These are phyloP conservation scores for Vachellia collinsii DNA, from an alignment of 306 rosid species.

Conservation along the genomic window DNA sequence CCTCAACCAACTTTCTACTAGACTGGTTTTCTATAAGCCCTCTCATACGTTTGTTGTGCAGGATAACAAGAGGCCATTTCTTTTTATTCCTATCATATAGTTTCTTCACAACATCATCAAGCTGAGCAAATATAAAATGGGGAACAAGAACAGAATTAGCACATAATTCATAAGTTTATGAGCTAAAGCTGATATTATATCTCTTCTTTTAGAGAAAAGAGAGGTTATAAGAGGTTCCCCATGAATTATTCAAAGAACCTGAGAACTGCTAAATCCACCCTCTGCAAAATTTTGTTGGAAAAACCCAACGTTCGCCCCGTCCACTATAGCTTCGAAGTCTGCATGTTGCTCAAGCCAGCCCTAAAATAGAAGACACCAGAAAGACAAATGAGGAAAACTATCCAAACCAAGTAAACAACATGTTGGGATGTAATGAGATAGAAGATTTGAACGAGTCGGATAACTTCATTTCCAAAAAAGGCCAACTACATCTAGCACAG, in stretches of 20 bases:
- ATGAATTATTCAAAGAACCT: slow-evolving; percentile 58
- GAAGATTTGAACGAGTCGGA: neutral
- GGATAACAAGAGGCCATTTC: slow-evolving; percentile 84
- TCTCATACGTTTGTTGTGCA: slow-evolving; percentile 73
- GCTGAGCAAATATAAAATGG: slow-evolving; percentile 57
- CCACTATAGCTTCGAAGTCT: slow-evolving; percentile 72
- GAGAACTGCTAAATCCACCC: slow-evolving; percentile 81
- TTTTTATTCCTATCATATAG: slow-evolving; percentile 55
- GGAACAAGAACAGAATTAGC: slow-evolving; percentile 43
- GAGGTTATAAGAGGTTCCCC: neutral
- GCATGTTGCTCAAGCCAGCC: slow-evolving; percentile 70
- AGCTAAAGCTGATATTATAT: neutral
- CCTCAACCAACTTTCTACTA: slow-evolving; percentile 62
- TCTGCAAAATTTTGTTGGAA: slow-evolving; percentile 95
- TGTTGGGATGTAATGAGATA: neutral
- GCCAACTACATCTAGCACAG: neutral
- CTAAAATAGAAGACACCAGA: slow-evolving; percentile 37
- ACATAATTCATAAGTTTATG: slow-evolving; percentile 15
- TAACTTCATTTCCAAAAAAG: neutral
- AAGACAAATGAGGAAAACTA: neutral
- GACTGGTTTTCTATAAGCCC: slow-evolving; percentile 71
- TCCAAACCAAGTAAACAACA: slow-evolving; percentile 18
- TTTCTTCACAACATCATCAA: slow-evolving; percentile 81
- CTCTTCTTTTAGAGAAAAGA: neutral
- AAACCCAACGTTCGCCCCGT: slow-evolving; percentile 92